Evolutionary conservation across 768 basidiomycete genomes (phyloP).

Genomic region (Hypholoma fasciculare): DNA sequence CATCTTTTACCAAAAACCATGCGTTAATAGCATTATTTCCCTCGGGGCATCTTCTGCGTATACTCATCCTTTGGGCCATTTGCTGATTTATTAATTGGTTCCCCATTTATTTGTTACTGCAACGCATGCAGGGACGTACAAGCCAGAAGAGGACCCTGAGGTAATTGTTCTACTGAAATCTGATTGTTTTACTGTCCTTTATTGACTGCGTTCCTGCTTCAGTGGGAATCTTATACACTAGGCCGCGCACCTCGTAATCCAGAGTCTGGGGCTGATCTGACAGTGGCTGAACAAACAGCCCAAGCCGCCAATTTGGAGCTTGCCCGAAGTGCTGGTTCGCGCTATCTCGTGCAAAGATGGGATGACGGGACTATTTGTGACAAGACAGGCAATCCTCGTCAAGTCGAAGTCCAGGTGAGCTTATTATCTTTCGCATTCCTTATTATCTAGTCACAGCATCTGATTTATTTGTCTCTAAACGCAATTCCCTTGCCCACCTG

Average conservation of each 20-base stretch:
- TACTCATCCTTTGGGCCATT: slow-evolving; percentile 5
- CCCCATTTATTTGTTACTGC: slow-evolving; percentile 16
- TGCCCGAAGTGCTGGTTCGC: slow-evolving; percentile 73
- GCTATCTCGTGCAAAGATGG: slow-evolving; percentile 93
- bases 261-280: slow-evolving; percentile 64
- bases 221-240: slow-evolving; percentile 81
- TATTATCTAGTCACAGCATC: slow-evolving; percentile 13
- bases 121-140: slow-evolving; percentile 56
- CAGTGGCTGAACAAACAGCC: slow-evolving; percentile 64
- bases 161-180: slow-evolving; percentile 32
- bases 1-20: slow-evolving; percentile 11
- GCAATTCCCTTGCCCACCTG: slow-evolving; percentile 14
- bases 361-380: slow-evolving; percentile 91
- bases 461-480: slow-evolving; percentile 14
- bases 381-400: slow-evolving; percentile 83
- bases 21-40: slow-evolving; percentile 16
- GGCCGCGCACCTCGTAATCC: slow-evolving; percentile 65
- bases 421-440: slow-evolving; percentile 15
- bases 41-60: slow-evolving; percentile 4
- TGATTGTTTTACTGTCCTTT: slow-evolving; percentile 15
- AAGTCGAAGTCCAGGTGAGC: slow-evolving; percentile 92
- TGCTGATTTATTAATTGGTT: slow-evolving; percentile 17
- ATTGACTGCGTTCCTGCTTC: slow-evolving; percentile 20
- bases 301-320: slow-evolving; percentile 73
- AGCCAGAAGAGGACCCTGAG: slow-evolving; percentile 84